Evolutionary conservation across 1,284 basidiomycete species (phyloP), one percentile per base, ranked within the genome.

Genomic region (Quambalaria eucalypti): DNA sequence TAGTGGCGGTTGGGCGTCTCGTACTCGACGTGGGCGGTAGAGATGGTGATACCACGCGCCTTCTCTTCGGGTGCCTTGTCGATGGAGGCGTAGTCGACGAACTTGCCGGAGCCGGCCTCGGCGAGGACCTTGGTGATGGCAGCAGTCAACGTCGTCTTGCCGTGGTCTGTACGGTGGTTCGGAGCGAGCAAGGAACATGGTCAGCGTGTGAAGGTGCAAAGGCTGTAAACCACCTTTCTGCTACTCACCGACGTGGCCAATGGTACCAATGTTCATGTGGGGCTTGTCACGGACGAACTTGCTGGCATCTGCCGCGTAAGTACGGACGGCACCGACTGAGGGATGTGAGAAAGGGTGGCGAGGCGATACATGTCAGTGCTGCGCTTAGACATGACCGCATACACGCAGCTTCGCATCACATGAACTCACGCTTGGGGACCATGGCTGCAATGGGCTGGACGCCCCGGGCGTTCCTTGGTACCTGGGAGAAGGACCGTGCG

Each of bases 31-130:
- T 99, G 95, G 51, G 82, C 81, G 39, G 81, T 82, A 54, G 80
- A 79, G 76, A 99, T 99, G 66, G 95, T 99, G 79, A 99, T 98
- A 81, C 95, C 95, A 79, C 95, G 89, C 57, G 93, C 93, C 80
- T 92, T 95, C 81, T 99, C 95, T 78, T 99, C 95, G 9, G 95
- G 95, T n/a, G 95, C 95, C 81, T 91, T 96, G 86, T 99, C 95
- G 74, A 99, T 99, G 78, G 91, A 85, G 54, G 83, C 84, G 80
- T 99, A 99, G 82, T 93, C 93, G 65, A 95, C 88, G 79, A 99
- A 98, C 77, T 87, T 90, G 64, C 90, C 92, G 54, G 77, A 78
- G 53, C 86, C 88, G 19, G 60, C 52, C 64, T 86, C 83, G 38
- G 93, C 80, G 55, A 98, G 84, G 60, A 92, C 87, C 78, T 91